These are phyloP conservation scores for Neospora caninum DNA, from an alignment of 169 alveolate genomes.

Conservation along the genomic window DNA sequence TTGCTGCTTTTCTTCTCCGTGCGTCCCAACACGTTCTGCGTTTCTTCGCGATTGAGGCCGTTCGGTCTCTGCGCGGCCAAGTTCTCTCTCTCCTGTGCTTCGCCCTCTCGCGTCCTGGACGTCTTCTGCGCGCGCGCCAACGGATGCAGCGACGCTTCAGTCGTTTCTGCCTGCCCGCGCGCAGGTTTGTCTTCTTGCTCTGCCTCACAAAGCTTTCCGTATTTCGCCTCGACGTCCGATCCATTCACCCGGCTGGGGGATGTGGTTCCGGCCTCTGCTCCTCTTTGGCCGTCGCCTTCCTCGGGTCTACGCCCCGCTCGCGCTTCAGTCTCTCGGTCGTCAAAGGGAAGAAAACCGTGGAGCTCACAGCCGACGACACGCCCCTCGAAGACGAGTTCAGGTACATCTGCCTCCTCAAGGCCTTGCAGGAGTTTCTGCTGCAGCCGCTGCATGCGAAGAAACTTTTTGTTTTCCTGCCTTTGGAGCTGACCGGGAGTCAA, in stretches of 20 bases:
- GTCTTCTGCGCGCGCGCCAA: not conserved
- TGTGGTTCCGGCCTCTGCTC: not conserved
- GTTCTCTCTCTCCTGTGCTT: not conserved
- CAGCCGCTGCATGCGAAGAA: not conserved
- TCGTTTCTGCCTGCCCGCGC: too few species aligned
- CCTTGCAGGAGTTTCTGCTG: not conserved
- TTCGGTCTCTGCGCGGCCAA: not conserved
- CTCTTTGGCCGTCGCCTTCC: not conserved
- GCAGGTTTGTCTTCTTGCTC: not conserved
- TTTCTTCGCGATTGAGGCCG: not conserved
- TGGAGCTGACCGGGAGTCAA: not conserved
- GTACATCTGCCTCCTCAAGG: slow-evolving; percentile 2
- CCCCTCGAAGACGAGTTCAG: slow-evolving; percentile 13
- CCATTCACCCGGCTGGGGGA: not conserved
- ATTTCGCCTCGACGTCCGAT: not conserved
- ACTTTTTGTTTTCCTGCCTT: not conserved
- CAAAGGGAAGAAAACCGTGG: slow-evolving; percentile 18
- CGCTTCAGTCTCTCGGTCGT: not conserved
- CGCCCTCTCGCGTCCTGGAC: not conserved
- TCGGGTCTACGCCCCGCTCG: not conserved
- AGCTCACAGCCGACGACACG: slow-evolving; percentile 19
- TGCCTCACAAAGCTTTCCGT: not conserved
- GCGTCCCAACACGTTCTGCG: not conserved
- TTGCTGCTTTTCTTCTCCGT: not conserved
- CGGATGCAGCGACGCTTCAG: not conserved